These are phyloP conservation scores for Flaveria floridana DNA, from an alignment of 140 eudicot species.

Conservation along the genomic window DNA sequence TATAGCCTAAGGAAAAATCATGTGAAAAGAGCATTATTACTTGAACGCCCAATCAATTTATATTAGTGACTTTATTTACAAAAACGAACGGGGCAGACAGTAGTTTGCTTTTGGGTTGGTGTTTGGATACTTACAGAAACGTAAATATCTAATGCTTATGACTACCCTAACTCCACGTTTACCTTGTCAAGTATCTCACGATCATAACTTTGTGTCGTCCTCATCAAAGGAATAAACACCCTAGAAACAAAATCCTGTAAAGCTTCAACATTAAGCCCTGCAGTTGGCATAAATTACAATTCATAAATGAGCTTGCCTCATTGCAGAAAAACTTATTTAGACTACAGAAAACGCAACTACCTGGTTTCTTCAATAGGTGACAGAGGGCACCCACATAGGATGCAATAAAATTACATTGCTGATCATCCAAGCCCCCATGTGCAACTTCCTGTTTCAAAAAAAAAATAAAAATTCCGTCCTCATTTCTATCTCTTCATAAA, in stretches of 20 bases:
- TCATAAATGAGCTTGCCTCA: not conserved
- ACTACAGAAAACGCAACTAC: constrained; percentile 25
- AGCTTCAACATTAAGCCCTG: constrained; percentile 44
- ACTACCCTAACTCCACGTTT: not conserved
- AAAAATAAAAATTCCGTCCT: not conserved
- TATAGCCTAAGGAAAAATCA: constrained; percentile 44
- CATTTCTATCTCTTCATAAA: not conserved
- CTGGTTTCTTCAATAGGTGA: constrained; percentile 76
- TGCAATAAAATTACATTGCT: constrained; percentile 40
- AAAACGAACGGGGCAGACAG: too few species aligned
- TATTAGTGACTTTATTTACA: not conserved
- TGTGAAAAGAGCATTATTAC: not conserved
- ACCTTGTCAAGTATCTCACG: constrained; percentile 65
- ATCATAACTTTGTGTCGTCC: constrained; percentile 43
- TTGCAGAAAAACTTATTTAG: not conserved
- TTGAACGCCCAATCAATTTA: too few species aligned
- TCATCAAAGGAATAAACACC: constrained; percentile 55
- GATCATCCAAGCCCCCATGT: constrained; percentile 38
- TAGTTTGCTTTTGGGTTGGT: too few species aligned
- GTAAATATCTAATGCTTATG: too few species aligned
- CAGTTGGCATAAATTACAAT: constrained; percentile 17
- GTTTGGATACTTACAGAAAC: too few species aligned
- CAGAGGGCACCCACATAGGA: constrained; percentile 69
- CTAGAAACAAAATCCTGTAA: constrained; percentile 54
- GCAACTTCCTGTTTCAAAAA: constrained; percentile 30